A percentile compares a stretch with the other conserved stretches of the same genome.
Conservation (phyloP, 345 rosid genomes). For the Gossypium rotundifolium region DNA sequence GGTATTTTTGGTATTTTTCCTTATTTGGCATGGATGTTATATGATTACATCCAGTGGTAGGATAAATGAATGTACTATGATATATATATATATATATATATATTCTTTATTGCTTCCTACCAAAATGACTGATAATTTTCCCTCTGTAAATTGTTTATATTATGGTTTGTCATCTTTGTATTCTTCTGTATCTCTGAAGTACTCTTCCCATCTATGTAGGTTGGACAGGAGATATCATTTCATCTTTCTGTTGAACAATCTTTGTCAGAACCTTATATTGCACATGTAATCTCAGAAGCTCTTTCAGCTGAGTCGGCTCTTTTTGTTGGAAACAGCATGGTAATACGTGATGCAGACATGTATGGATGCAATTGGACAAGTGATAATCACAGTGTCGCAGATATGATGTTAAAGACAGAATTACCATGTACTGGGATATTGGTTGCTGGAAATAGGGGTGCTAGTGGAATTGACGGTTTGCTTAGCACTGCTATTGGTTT, state of each 20-base stretch:
- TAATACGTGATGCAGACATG: constrained; percentile 88
- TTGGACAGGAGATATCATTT: constrained; percentile 60
- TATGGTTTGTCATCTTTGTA: background rate
- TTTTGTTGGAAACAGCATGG: constrained; percentile 94
- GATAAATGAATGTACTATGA: background rate
- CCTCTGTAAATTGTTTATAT: background rate
- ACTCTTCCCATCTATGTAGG: constrained; percentile 39
- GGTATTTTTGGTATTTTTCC: background rate
- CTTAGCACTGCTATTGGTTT: constrained; percentile 89
- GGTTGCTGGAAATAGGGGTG: constrained; percentile 94
- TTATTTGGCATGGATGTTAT: background rate
- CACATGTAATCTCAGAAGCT: constrained; percentile 50
- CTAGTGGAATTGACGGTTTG: constrained; percentile 98
- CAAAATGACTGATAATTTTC: constrained; percentile 5
- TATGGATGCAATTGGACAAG: constrained; percentile 52
- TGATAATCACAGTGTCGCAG: constrained; percentile 23
- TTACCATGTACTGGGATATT: constrained; percentile 51
- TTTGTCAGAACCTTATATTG: constrained; percentile 80
- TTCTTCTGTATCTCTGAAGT: constrained; percentile 4
- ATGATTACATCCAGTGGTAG: background rate
- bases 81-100: background rate
- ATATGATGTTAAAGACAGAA: constrained; percentile 36
- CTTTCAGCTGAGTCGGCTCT: constrained; percentile 62
- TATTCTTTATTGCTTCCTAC: background rate
- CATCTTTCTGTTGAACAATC: constrained; percentile 53